Evolutionary conservation across 2,329 filamentous ascomycete genomes (phyloP), one percentile per base, ranked within the genome.

Genomic region (Elsinoe arachidis): DNA sequence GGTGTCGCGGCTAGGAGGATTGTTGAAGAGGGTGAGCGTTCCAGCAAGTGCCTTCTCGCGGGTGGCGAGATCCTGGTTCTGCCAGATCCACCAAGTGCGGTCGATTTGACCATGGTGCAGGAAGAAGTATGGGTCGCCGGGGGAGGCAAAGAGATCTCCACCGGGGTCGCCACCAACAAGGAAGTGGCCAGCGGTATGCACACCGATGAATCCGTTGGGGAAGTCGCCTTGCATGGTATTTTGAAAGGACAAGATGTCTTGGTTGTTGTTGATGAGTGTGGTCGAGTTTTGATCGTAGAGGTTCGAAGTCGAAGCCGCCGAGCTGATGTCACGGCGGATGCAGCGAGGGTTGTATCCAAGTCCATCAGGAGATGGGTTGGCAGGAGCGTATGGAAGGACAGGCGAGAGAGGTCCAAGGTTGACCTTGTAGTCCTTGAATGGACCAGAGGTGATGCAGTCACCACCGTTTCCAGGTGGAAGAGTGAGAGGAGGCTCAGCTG

Each of bases 401-500:
- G 71, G 67, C 1, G 66, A 63, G 15, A 80, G 73, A 1, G 80
- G 80, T 0, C 80, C 80, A 0, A 77, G 70, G 57, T 73, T 74
- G 19, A 75, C 70, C 1, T 61, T 63, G 63, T 69, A 68, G 59
- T 80, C 72, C 60, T 72, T 74, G 66, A 80, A 79, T 0, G 78
- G 79, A 0, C 79, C 79, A 0, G 68, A 69, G 5, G 64, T 73
- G 2, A 83, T 70, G 62, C 79, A 82, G 1, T 78, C 79, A 35
- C 80, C 79, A 14, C 80, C 80, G 0, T 71, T 69, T 11, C 77
- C 80, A 1, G 73, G 73, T 0, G 74, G 76, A 1, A 80, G 59
- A 10, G 61, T 65, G 58, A 74, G 59, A 7, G 49, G 47, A 1
- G 62, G 60, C 3, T 35, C 21, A 10, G 57, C 59, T 34, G 43